These are phyloP conservation scores for Durusdinium trenchii DNA, from an alignment of 73 alveolate species.

Conservation along the genomic window DNA sequence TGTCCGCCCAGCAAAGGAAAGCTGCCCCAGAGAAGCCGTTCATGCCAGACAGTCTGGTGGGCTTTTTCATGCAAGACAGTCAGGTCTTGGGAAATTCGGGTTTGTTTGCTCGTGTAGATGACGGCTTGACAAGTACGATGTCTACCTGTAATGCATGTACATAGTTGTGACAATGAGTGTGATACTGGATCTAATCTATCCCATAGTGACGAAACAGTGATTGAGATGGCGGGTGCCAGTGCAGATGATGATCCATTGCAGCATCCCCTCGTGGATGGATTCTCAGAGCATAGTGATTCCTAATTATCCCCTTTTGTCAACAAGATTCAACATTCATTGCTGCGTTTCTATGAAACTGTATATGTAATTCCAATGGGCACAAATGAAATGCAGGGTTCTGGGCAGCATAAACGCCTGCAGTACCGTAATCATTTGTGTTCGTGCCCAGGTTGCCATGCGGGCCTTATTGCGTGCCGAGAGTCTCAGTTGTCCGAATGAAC, in stretches of 20 bases:
- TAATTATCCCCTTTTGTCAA: not conserved
- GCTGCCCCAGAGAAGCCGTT: too few species aligned
- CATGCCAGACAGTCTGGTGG: too few species aligned
- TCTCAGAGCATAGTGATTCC: not conserved
- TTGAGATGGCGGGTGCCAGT: too few species aligned
- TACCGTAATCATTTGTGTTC: not conserved
- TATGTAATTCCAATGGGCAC: not conserved
- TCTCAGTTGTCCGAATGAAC: not conserved
- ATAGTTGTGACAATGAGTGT: too few species aligned
- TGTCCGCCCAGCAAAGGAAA: too few species aligned
- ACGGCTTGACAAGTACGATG: too few species aligned
- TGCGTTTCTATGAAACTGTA: not conserved
- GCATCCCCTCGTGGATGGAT: slow-evolving; percentile 5
- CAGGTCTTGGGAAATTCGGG: too few species aligned
- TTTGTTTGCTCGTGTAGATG: not conserved
- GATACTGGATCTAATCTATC: too few species aligned
- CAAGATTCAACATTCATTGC: not conserved
- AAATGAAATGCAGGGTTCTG: not conserved
- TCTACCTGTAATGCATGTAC: too few species aligned
- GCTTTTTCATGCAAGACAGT: too few species aligned
- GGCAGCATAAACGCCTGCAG: not conserved
- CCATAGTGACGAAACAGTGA: too few species aligned
- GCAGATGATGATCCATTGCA: not conserved
- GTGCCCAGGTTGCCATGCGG: slow-evolving; percentile 52
- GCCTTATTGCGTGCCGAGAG: not conserved